Evolutionary conservation across 2,329 filamentous ascomycete species (phyloP), one percentile per base, ranked within the genome.

Genomic region (Microthyrium microscopicum): DNA sequence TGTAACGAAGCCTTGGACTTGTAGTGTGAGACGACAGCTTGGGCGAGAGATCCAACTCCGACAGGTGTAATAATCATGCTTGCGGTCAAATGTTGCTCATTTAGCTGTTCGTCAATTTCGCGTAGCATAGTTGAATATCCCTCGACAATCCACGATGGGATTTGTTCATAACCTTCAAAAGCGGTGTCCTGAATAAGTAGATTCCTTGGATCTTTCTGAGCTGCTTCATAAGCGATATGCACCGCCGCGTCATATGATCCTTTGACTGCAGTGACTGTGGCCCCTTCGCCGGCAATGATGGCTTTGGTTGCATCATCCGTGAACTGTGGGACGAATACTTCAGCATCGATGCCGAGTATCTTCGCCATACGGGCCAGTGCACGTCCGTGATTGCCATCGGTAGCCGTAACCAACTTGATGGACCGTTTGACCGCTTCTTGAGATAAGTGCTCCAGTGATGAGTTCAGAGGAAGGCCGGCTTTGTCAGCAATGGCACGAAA

Each of bases 371-470:
- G 60, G 0, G 77, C 74, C 1, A 83, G 65, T 0, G 81, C 79
- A 2, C 78, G 60, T 0, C 81, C 80, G 59, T 79, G 77, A 41
- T 87, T 87, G 0, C 80, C 81, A 31, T 82, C 78, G 0, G 77
- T 82, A 2, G 73, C 73, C 0, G 77, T 70, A 26, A 74, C 64
- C 0, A 81, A 48, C 0, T 45, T 54, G 15, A 71, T 42, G 0
- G 46, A 42, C 1, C 44, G 35, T 2, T 41, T 44, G 2, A 43
- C 36, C 21, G 44, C 45, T 1, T 58, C 49, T 1, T 47, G 33
- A 17, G 55, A 54, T 1, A 75, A 42, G 1, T 60, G 51, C 0
- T 60, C 52, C 0, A 75, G 44, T 3, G 54, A 47, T 0, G 60
- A 48, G 1, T 57, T 55, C 0, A 57, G 40, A 0, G 61, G 50